A percentile compares a stretch with the other conserved stretches of the same genome.
These are phyloP conservation scores for Xerocomus brunneocitrinus DNA, from an alignment of 768 basidiomycete genomes.

Conservation along the genomic window DNA sequence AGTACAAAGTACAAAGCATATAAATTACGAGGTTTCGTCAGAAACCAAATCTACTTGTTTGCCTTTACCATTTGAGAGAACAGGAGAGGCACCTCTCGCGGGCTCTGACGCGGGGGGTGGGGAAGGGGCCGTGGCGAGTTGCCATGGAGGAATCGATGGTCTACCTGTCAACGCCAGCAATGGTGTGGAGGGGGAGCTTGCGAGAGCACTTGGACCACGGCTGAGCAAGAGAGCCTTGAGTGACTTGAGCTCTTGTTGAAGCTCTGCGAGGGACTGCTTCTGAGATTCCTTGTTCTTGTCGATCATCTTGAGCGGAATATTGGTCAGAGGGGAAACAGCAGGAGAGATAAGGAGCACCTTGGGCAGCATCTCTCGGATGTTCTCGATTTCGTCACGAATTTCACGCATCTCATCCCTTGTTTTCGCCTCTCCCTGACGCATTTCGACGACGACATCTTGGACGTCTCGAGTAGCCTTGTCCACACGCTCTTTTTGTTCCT, in stretches of 20 bases:
- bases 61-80: slow-evolving; percentile 47
- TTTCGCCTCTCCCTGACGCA: slow-evolving; percentile 72
- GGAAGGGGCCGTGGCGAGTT: slow-evolving; percentile 49
- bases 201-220: slow-evolving; percentile 48
- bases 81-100: slow-evolving; percentile 1
- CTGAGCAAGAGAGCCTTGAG: slow-evolving; percentile 85
- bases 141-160: slow-evolving; percentile 89
- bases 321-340: not conserved
- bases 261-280: slow-evolving; percentile 73
- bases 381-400: slow-evolving; percentile 86
- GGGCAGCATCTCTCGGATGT: slow-evolving; percentile 87
- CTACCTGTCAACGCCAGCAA: slow-evolving; percentile 47
- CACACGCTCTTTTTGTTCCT: slow-evolving; percentile 70
- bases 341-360: slow-evolving; percentile 50
- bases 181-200: slow-evolving; percentile 49
- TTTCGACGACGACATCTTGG: slow-evolving; percentile 63
- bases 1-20: slow-evolving; percentile 1
- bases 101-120: slow-evolving; percentile 17
- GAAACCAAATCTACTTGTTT: slow-evolving; percentile 43
- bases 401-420: slow-evolving; percentile 87
- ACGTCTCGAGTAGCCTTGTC: slow-evolving; percentile 71
- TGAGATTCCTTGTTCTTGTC: slow-evolving; percentile 89
- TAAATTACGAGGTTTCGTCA: slow-evolving; percentile 18
- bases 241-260: slow-evolving; percentile 93
- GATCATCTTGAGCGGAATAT: slow-evolving; percentile 62